Evolutionary conservation across 1,284 basidiomycete species (phyloP).

Genomic region (Ganoderma multipileum): DNA sequence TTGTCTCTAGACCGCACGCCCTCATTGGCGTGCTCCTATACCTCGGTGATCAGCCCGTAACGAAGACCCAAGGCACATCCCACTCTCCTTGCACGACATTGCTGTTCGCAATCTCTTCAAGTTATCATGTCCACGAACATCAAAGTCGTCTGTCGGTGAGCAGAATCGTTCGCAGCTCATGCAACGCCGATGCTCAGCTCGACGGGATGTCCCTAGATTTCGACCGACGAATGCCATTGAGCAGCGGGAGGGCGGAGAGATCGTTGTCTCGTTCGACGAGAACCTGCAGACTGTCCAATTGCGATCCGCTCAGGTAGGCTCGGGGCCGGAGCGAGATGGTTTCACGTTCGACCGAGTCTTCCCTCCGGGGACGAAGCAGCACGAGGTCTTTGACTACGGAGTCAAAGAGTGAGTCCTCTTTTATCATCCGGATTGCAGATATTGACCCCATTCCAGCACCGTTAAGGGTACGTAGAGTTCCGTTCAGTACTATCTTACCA

Average conservation of each 20-base stretch:
- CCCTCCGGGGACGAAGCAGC: conserved; percentile 90
- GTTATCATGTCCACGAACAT: conserved; percentile 80
- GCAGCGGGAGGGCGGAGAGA: conserved; percentile 88
- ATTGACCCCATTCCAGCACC: conserved; percentile 55
- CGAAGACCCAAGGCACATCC: conserved; percentile 17
- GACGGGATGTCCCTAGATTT: conserved; percentile 66
- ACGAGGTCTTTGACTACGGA: conserved; percentile 98
- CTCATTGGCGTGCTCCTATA: conserved; percentile 28
- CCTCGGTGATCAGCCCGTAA: conserved; percentile 27
- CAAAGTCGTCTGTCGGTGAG: conserved; percentile 93
- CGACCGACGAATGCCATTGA: conserved; percentile 96
- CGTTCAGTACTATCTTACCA: too few species aligned
- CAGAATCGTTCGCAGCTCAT: conserved; percentile 34
- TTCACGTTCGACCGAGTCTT: conserved; percentile 99
- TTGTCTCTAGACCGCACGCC: conserved; percentile 32
- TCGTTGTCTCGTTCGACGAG: conserved; percentile 91
- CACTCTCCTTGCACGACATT: conserved; percentile 29
- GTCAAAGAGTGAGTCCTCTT: conserved; percentile 84
- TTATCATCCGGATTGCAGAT: conserved; percentile 2
- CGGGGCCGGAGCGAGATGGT: conserved; percentile 87
- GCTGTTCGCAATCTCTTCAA: conserved; percentile 10
- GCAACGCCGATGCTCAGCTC: conserved; percentile 7
- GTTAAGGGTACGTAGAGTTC: conserved; percentile 68
- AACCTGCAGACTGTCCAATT: conserved; percentile 85
- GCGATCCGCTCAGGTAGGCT: conserved; percentile 68